A percentile compares a stretch with the other conserved stretches of the same genome.
These are phyloP conservation scores for Taiwanofungus camphoratus DNA, from an alignment of 1,284 basidiomycete species.

Conservation along the genomic window DNA sequence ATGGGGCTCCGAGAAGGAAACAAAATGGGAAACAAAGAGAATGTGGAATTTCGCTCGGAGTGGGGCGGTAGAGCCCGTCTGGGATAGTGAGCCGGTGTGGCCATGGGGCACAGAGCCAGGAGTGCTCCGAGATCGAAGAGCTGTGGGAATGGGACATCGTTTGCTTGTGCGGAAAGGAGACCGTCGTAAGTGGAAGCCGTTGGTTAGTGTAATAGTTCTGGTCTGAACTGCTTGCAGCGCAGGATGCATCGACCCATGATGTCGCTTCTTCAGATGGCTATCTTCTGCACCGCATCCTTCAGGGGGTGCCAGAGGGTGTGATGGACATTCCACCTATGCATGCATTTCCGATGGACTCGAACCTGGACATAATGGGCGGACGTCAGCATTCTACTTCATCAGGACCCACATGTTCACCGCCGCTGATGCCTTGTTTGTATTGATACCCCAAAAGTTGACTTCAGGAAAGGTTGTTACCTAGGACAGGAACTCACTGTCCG, in stretches of 20 bases:
- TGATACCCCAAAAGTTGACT: constrained; percentile 66
- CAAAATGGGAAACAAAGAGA: constrained; percentile 34
- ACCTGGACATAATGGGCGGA: constrained; percentile 90
- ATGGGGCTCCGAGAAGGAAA: constrained; percentile 54
- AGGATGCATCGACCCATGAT: constrained; percentile 50
- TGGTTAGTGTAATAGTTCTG: constrained; percentile 5
- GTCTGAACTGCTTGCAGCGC: constrained; percentile 37
- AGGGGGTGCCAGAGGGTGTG: constrained; percentile 86
- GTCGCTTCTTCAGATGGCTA: constrained; percentile 53
- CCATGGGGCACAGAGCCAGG: constrained; percentile 58
- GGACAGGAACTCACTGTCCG: constrained; percentile 97
- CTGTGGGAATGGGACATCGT: constrained; percentile 71
- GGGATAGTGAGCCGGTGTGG: constrained; percentile 41
- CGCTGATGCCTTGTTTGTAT: constrained; percentile 8
- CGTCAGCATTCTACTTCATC: constrained; percentile 41
- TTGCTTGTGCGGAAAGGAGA: constrained; percentile 66
- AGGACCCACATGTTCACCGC: background rate
- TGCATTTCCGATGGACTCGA: constrained; percentile 90
- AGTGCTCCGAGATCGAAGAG: constrained; percentile 65
- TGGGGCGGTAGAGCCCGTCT: constrained; percentile 64
- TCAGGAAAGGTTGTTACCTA: constrained; percentile 96
- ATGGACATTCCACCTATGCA: constrained; percentile 73
- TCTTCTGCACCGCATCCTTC: constrained; percentile 71
- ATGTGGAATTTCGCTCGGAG: constrained; percentile 56
- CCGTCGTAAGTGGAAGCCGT: constrained; percentile 49